Evolutionary conservation across 1,284 basidiomycete species (phyloP), one percentile per base, ranked within the genome.

Genomic region (Apiotrichum akiyoshidainum): DNA sequence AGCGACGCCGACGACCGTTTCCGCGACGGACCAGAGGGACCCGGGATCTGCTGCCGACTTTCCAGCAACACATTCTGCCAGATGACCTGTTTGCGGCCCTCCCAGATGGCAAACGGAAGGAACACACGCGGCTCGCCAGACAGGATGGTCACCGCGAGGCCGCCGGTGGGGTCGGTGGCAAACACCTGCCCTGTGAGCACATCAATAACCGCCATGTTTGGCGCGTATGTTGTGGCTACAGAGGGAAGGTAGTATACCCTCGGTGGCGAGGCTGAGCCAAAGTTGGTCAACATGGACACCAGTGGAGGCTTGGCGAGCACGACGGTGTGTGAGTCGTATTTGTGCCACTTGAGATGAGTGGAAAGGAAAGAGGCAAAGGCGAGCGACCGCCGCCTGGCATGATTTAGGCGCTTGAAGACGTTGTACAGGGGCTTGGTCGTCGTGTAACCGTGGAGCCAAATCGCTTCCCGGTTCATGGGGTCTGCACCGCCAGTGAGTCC

Each of bases 251-350:
- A 63, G 17, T 72, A 57, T 8, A 67, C 68, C 5, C 66, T 60
- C 26, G 71, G 75, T 1, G 80, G 74, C 14, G 74, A 67, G 41
- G 68, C 71, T 10, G 78, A 75, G 40, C 88, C 88, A 34, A 79
- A 76, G 76, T 89, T 89, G 19, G 86, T 85, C 53, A 90, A 73
- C 17, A 89, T 80, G 9, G 84, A 78, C 49, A 89, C 80, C 62
- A 90, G 73, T 1, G 87, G 86, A 0, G 82, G 78, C 73, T 90
- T 90, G 50, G 80, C 82, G 33, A 88, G 72, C 0, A 81, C 84
- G 45, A 89, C 76, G 0, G 83, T 80, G 58, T 82, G 78, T 21
- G 68, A 61, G 54, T 69, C 67, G 31, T 46, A 75, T 58, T 65
- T 80, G 71, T 64, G 76, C 49, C 71, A 79, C 67, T 60, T 78